These are phyloP conservation scores for Lepiota brunneoincarnata DNA, from an alignment of 768 basidiomycete genomes.

Conservation along the genomic window DNA sequence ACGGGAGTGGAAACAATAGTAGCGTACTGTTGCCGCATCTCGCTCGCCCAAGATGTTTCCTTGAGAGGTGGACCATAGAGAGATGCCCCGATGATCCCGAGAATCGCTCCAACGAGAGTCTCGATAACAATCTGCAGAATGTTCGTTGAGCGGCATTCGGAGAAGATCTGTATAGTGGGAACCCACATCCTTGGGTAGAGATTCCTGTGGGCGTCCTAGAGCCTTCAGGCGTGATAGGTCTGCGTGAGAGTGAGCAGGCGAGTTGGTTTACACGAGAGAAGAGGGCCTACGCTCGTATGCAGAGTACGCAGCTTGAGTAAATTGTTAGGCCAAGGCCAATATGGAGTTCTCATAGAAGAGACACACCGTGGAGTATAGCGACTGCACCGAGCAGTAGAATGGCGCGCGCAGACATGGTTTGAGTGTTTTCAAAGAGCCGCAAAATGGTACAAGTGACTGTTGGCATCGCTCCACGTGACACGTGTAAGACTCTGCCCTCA, in stretches of 20 bases:
- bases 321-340: neutral
- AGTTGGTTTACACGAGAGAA: neutral
- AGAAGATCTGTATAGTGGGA: neutral
- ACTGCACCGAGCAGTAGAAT: constrained; percentile 45
- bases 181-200: constrained; percentile 62
- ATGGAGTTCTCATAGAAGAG: constrained; percentile 1
- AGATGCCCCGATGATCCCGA: constrained; percentile 74
- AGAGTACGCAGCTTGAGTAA: constrained; percentile 66
- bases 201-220: constrained; percentile 65
- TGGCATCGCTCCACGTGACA: constrained; percentile 26
- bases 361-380: constrained; percentile 53
- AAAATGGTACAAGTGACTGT: too few species aligned
- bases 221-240: constrained; percentile 79
- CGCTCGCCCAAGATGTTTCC: constrained; percentile 86
- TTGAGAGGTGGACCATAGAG: constrained; percentile 65
- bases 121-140: constrained; percentile 61
- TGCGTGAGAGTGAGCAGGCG: constrained; percentile 25
- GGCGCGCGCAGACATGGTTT: constrained; percentile 44
- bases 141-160: neutral
- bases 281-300: constrained; percentile 68
- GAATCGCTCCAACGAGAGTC: constrained; percentile 56
- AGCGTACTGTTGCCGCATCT: constrained; percentile 77
- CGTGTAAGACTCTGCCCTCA: neutral
- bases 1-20: constrained; percentile 3
- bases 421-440: neutral